These are phyloP conservation scores for Tetracentron sinense DNA, from an alignment of 164 flowering plant genomes.

Conservation along the genomic window DNA sequence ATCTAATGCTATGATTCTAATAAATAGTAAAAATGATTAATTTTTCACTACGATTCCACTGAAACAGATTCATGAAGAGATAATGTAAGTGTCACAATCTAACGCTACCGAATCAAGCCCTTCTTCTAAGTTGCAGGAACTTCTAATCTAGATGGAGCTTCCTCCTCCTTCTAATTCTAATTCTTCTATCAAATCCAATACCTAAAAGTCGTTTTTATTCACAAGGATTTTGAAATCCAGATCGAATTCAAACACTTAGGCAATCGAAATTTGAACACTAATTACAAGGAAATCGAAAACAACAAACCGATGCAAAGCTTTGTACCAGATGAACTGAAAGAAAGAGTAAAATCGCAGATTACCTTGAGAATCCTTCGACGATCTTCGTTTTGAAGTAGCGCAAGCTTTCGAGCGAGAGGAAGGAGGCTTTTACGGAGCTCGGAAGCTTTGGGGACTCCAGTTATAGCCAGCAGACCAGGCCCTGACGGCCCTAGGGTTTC, in stretches of 20 bases:
- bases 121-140: neutral
- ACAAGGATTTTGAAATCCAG: no score
- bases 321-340: neutral
- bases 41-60: no score
- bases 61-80: neutral
- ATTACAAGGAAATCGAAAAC: neutral
- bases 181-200: no score
- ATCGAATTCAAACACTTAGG: no score
- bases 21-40: no score
- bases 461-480: conserved; percentile 66
- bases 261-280: no score
- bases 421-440: conserved; percentile 52
- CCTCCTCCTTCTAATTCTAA: no score
- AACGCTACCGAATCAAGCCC: neutral
- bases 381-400: conserved; percentile 47
- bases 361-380: conserved; percentile 75
- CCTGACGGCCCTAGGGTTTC: conserved; percentile 81
- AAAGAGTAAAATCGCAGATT: neutral
- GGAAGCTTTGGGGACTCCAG: conserved; percentile 52
- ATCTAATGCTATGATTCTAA: no score
- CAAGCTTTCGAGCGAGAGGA: conserved; percentile 66
- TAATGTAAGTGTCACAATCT: neutral
- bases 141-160: neutral
- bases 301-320: neutral
- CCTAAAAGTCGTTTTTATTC: no score